A percentile compares a stretch with the other conserved stretches of the same genome.
Evolutionary conservation across 2,329 filamentous ascomycete species (phyloP).

Genomic region (Zopfia rhizophila): DNA sequence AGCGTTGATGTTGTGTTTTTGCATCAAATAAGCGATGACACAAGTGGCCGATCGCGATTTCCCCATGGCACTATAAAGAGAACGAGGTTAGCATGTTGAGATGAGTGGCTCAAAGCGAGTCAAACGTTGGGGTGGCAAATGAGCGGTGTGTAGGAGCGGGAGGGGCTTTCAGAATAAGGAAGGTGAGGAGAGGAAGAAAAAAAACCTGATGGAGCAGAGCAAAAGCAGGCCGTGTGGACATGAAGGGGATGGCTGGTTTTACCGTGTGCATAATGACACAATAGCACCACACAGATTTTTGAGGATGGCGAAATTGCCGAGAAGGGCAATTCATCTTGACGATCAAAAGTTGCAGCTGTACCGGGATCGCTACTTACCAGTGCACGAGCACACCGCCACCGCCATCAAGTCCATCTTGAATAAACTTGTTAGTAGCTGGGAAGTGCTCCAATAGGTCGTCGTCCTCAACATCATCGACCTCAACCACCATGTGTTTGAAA

Average conservation of each 20-base stretch:
- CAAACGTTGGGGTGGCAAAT: constrained; percentile 45
- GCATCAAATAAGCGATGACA: constrained; percentile 85
- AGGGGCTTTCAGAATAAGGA: constrained; percentile 28
- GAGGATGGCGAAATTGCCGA: constrained; percentile 50
- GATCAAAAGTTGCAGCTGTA: constrained; percentile 48
- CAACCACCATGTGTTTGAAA: constrained; percentile 79
- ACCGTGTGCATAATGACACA: constrained; percentile 18
- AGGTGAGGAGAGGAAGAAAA: constrained; percentile 22
- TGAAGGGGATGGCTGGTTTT: constrained; percentile 12
- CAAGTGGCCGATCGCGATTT: constrained; percentile 91
- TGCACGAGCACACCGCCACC: constrained; percentile 73
- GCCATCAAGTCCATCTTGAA: constrained; percentile 75
- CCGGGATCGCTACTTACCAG: constrained; percentile 66
- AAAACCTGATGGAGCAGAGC: not conserved
- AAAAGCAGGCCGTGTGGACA: constrained; percentile 37
- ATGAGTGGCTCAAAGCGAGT: constrained; percentile 40
- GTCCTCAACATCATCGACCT: constrained; percentile 91
- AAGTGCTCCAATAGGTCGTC: constrained; percentile 87
- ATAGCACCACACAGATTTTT: constrained; percentile 16
- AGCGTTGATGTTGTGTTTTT: constrained; percentile 61
- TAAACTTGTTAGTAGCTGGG: constrained; percentile 81
- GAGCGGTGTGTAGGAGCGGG: constrained; percentile 42
- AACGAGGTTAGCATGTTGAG: constrained; percentile 45
- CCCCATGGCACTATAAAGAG: constrained; percentile 81
- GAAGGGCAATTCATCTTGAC: constrained; percentile 34